Conservation (phyloP, 352 stramenopile genomes). For the Peronospora destructor region DNA sequence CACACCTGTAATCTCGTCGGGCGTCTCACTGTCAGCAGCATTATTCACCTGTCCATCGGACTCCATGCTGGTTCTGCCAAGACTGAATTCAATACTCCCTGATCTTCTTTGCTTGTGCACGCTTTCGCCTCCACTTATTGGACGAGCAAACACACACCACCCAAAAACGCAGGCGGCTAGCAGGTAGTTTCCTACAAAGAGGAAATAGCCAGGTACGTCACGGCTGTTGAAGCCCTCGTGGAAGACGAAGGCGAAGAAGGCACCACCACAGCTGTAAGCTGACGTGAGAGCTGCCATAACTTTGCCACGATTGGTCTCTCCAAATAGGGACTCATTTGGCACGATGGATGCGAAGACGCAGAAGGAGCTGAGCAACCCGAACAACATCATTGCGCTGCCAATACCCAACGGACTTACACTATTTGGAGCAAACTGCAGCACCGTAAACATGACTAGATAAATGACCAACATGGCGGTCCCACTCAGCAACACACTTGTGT, state of each 20-base stretch:
- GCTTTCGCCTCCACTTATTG: conserved; percentile 1
- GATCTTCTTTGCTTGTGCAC: conserved; percentile 24
- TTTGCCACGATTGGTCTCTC: conserved; percentile 59
- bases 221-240: conserved; percentile 44
- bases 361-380: conserved; percentile 67
- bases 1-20: conserved; percentile 52
- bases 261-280: conserved; percentile 71
- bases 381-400: conserved; percentile 43
- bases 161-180: conserved; percentile 40
- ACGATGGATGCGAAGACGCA: conserved; percentile 73
- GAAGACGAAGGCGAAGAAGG: conserved; percentile 70
- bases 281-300: conserved; percentile 67
- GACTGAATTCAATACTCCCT: conserved; percentile 39
- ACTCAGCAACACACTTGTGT: conserved; percentile 48
- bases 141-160: conserved; percentile 42
- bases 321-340: conserved; percentile 73
- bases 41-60: conserved; percentile 18
- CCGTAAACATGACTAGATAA: conserved; percentile 38
- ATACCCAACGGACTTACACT: conserved; percentile 44
- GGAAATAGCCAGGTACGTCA: conserved; percentile 65
- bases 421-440: conserved; percentile 35
- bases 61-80: conserved; percentile 27
- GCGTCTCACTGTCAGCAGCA: conserved; percentile 14
- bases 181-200: conserved; percentile 59
- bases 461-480: conserved; percentile 34